A percentile compares a stretch with the other conserved stretches of the same genome.
phyloP scores from a whole-genome alignment of 345 rosid genomes.

The Euphorbia peplus region DNA sequence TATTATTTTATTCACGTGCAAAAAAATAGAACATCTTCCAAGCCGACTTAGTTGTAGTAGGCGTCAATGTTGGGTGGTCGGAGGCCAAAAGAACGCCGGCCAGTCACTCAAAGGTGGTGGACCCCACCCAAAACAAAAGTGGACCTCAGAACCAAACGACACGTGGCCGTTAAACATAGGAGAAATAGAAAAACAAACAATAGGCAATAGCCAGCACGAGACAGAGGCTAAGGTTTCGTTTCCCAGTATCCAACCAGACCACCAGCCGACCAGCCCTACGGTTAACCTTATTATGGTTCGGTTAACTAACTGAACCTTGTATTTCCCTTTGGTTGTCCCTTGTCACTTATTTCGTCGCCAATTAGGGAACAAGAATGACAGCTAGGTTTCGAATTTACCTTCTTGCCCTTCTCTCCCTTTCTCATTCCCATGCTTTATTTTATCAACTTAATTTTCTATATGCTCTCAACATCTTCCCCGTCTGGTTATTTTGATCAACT shows the following conservation, averaged over 20 bases:
- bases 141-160: neutral
- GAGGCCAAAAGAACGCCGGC: slow-evolving; percentile 34
- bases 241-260: slow-evolving; percentile 25
- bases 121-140: neutral
- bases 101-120: no score
- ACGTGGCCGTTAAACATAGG: slow-evolving; percentile 5
- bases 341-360: neutral
- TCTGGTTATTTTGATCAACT: no score
- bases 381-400: neutral
- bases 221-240: slow-evolving; percentile 26
- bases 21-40: no score
- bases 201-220: neutral
- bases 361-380: slow-evolving; percentile 18
- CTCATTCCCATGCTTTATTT: no score
- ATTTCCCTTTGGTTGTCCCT: neutral
- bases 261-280: slow-evolving; percentile 17
- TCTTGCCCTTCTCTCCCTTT: neutral
- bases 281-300: neutral
- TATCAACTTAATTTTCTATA: no score
- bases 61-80: slow-evolving; percentile 31
- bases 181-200: neutral
- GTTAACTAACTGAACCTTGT: slow-evolving; percentile 4
- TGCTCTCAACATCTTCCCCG: no score
- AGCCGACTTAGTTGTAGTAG: neutral
- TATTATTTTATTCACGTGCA: no score